Conservation (phyloP, 1,139 yeast genomes). For the Kodamaea fungicola region DNA sequence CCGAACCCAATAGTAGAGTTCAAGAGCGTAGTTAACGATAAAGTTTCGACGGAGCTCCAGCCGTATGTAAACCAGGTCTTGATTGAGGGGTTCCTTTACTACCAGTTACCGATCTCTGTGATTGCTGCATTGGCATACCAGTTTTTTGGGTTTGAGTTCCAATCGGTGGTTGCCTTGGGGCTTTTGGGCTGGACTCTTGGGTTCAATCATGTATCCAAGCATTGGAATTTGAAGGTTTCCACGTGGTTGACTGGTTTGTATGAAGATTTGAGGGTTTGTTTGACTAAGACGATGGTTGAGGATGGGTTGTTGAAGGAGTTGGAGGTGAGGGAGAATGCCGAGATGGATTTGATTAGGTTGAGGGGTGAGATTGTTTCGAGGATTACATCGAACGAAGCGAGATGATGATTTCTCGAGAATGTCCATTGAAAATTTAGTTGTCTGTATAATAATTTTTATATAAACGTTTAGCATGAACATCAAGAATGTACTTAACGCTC, state of each 20-base stretch:
- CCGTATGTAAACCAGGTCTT: slow-evolving; percentile 34
- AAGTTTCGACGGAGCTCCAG: slow-evolving; percentile 34
- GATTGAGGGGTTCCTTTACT: slow-evolving; percentile 29
- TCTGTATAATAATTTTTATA: background rate
- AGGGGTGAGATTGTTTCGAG: slow-evolving; percentile 11
- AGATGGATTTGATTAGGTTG: slow-evolving; percentile 14
- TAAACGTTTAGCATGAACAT: background rate
- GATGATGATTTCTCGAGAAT: slow-evolving; percentile 1
- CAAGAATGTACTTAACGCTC: background rate
- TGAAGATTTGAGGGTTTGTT: slow-evolving; percentile 34
- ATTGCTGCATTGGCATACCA: slow-evolving; percentile 31
- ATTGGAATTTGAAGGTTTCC: slow-evolving; percentile 31
- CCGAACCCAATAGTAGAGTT: slow-evolving; percentile 32
- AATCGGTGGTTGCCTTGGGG: slow-evolving; percentile 34
- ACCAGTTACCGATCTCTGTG: slow-evolving; percentile 39
- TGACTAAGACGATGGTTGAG: slow-evolving; percentile 39
- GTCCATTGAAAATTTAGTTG: background rate
- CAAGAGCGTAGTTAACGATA: slow-evolving; percentile 28
- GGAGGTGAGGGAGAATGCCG: slow-evolving; percentile 21
- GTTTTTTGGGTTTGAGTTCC: slow-evolving; percentile 32
- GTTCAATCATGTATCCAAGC: slow-evolving; percentile 39
- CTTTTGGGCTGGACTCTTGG: slow-evolving; percentile 44
- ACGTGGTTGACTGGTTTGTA: slow-evolving; percentile 29
- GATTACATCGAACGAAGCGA: background rate
- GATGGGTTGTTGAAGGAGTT: slow-evolving; percentile 37